Conservation (phyloP, 169 alveolate species). For the Plasmodium inui region DNA sequence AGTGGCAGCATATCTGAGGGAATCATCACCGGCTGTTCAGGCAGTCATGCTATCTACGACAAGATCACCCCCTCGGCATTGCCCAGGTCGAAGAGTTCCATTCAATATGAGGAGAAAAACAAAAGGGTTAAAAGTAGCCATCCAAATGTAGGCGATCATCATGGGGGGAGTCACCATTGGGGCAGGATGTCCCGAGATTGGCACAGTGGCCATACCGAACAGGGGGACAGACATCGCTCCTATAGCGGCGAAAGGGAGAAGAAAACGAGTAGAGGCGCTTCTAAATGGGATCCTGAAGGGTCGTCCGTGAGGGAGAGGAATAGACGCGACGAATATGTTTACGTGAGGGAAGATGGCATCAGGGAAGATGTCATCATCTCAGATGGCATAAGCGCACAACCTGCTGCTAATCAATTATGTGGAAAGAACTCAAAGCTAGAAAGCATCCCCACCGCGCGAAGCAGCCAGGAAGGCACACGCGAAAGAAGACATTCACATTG, state of each 20-base stretch:
- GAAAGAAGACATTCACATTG: neutral
- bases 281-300: neutral
- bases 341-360: neutral
- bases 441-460: neutral
- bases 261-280: neutral
- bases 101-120: neutral
- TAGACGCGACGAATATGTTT: neutral
- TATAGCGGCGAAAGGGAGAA: neutral
- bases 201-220: neutral
- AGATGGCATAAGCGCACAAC: neutral
- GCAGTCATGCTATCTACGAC: neutral
- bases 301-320: neutral
- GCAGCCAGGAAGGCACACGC: no score
- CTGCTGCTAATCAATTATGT: neutral
- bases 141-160: neutral
- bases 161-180: neutral
- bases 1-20: neutral
- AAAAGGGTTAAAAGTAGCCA: neutral
- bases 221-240: neutral
- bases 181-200: neutral
- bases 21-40: neutral
- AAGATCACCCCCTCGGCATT: neutral
- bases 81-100: neutral
- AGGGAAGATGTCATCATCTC: neutral
- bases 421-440: neutral